These are phyloP conservation scores for Salicornia ramosissima DNA, from an alignment of 148 eudicot genomes.

Conservation along the genomic window DNA sequence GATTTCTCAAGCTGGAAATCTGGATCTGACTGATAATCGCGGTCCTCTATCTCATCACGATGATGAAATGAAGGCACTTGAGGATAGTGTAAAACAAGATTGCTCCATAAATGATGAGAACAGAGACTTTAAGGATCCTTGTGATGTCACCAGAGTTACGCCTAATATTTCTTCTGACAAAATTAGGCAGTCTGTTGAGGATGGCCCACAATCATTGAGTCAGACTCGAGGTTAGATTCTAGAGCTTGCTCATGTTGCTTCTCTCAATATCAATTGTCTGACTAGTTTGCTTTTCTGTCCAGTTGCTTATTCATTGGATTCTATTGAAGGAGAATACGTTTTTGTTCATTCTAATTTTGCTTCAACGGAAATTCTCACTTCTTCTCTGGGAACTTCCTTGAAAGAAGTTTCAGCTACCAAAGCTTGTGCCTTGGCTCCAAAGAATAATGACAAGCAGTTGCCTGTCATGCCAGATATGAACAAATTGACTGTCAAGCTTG, in stretches of 20 bases:
- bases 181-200: constrained; percentile 23
- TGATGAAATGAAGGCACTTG: constrained; percentile 16
- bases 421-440: constrained; percentile 26
- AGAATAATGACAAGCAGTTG: constrained; percentile 22
- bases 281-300: constrained; percentile 12
- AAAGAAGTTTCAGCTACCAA: constrained; percentile 29
- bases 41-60: constrained; percentile 19
- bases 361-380: constrained; percentile 44
- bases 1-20: constrained; percentile 21
- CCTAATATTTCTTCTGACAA: constrained; percentile 13
- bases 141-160: constrained; percentile 10
- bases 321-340: constrained; percentile 42
- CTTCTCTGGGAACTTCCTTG: constrained; percentile 38
- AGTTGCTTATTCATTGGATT: constrained; percentile 46
- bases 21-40: constrained; percentile 16
- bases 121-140: constrained; percentile 20
- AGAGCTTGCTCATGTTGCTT: background rate
- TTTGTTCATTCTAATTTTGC: constrained; percentile 48
- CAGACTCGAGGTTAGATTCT: constrained; percentile 33
- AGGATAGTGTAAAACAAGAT: constrained; percentile 7
- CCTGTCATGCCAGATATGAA: constrained; percentile 17
- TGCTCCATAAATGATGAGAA: constrained; percentile 13
- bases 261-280: constrained; percentile 12
- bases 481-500: constrained; percentile 15
- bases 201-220: constrained; percentile 23